phyloP scores from a whole-genome alignment of 495 filamentous ascomycete species.

The Penicillium verhagenii region DNA sequence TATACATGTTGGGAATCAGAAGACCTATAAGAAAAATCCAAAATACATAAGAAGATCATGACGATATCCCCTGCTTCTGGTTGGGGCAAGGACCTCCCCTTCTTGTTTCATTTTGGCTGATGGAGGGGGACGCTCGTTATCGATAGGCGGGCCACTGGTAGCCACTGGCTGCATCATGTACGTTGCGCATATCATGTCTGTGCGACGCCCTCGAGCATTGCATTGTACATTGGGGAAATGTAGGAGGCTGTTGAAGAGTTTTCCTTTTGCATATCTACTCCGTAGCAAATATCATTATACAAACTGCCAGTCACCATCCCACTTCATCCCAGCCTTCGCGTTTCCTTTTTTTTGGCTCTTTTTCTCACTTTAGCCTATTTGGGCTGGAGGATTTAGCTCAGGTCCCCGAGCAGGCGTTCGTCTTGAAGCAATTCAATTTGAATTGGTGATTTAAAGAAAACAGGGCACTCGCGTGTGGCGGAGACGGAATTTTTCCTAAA shows the following conservation, averaged over 20 bases:
- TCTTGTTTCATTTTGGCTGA: neutral
- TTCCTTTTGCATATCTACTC: too few relatives aligned
- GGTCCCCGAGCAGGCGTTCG: neutral
- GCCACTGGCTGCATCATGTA: slow-evolving; percentile 11
- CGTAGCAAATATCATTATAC: too few relatives aligned
- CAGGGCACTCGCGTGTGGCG: too few relatives aligned
- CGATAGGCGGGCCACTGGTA: slow-evolving; percentile 15
- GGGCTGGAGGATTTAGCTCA: neutral
- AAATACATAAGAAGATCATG: neutral
- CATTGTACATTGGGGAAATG: neutral
- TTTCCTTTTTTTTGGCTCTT: slow-evolving; percentile 1
- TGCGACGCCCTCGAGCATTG: slow-evolving; percentile 5
- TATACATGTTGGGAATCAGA: neutral
- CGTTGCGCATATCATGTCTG: slow-evolving; percentile 14
- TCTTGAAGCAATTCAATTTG: neutral
- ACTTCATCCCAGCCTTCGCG: slow-evolving; percentile 21
- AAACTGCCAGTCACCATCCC: too few relatives aligned
- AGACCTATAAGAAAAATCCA: neutral
- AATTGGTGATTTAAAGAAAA: neutral
- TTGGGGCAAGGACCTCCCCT: slow-evolving; percentile 6
- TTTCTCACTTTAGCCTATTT: slow-evolving; percentile 6
- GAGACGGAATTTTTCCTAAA: neutral
- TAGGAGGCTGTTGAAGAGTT: neutral
- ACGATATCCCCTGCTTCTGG: slow-evolving; percentile 15
- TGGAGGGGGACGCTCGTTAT: slow-evolving; percentile 23